Evolutionary conservation across 139 green algal species (phyloP).

Genomic region (Trebouxia sp.): DNA sequence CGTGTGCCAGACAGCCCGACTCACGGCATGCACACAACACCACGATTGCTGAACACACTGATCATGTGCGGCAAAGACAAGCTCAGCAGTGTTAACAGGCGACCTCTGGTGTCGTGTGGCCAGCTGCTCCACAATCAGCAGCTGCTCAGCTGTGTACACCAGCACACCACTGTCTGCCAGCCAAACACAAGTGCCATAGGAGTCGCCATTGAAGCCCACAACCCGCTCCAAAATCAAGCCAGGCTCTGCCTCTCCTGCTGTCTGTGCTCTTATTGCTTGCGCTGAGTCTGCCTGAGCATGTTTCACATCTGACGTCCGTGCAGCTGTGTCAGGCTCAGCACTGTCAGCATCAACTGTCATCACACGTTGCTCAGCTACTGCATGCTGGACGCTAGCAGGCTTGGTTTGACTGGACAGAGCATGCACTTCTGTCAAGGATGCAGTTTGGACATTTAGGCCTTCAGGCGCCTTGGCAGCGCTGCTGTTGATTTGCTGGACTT

Average conservation of each 20-base stretch:
- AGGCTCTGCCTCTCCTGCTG: not conserved
- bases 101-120: conserved; percentile 16
- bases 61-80: not conserved
- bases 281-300: not conserved
- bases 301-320: not conserved
- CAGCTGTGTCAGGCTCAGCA: not conserved
- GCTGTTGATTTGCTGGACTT: too few relatives aligned
- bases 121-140: conserved; percentile 35
- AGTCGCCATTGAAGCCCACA: not conserved
- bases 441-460: too few relatives aligned
- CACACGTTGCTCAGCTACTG: too few relatives aligned
- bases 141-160: conserved; percentile 30
- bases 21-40: too few relatives aligned
- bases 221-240: not conserved
- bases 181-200: not conserved
- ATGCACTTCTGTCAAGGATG: too few relatives aligned
- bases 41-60: too few relatives aligned
- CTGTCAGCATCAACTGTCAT: not conserved
- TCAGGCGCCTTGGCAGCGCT: too few relatives aligned
- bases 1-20: too few relatives aligned
- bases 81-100: not conserved
- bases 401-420: too few relatives aligned
- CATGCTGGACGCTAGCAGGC: too few relatives aligned
- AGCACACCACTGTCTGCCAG: conserved; percentile 4
- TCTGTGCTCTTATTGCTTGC: not conserved